Evolutionary conservation across 352 stramenopile species (phyloP), one percentile per base, ranked within the genome.

Genomic region (Phytopythium boreale): DNA sequence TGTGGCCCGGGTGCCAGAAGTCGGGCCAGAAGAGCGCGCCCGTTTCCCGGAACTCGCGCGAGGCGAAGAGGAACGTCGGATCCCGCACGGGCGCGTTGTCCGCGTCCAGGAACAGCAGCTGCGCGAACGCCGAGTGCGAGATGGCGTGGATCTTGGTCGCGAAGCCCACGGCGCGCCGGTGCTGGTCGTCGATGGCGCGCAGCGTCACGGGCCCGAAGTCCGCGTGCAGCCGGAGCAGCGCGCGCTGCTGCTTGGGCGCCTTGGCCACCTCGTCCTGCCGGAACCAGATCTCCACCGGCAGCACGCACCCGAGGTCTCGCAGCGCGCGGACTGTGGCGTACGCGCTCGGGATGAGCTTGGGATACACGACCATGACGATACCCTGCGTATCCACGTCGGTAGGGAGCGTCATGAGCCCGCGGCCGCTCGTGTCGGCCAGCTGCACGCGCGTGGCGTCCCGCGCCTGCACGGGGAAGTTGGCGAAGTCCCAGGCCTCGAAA

Each of bases 241-340:
- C 0, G 52, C 59, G 68, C 17, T 74, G 44, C 12, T 61, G 56
- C 0, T 66, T 50, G 1, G 68, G 58, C 22, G 74, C 76, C 6
- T 39, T 50, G 24, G 74, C 67, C 41, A 84, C 49, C 55, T 89
- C 78, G 3, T 65, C 71, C 22, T 62, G 61, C 27, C 79, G 61
- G 62, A 83, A 89, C 82, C 82, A 91, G 17, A 91, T 64, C 59
- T 91, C 82, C 37, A 91, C 75, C 4, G 80, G 77, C 24, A 91
- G 60, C 12, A 57, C 53, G 59, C 78, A 91, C 34, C 71, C 70
- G 31, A 80, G 56, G 1, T 55, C 50, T 4, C 78, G 74, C 56
- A 89, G 64, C 2, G 62, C 67, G 22, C 74, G 75, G 20, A 85
- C 53, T 10, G 66, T 61, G 11, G 73, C 75, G 44, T 82, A 87